These are phyloP conservation scores for Solanum hybrid DNA, from an alignment of 305 asterid genomes.

Conservation along the genomic window DNA sequence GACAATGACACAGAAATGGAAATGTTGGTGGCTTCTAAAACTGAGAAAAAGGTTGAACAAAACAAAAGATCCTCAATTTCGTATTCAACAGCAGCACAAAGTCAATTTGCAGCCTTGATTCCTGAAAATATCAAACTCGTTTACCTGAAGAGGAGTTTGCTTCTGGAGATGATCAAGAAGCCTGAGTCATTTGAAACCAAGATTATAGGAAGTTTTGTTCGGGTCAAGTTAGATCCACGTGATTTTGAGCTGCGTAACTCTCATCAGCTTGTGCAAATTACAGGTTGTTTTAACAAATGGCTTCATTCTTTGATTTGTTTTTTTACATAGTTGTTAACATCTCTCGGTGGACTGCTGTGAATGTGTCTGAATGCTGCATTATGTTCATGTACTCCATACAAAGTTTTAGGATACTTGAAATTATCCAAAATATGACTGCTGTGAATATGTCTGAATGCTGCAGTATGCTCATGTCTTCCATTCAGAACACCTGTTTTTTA, in stretches of 20 bases:
- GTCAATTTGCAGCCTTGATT: slow-evolving; percentile 44
- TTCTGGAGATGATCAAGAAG: slow-evolving; percentile 40
- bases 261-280: slow-evolving; percentile 64
- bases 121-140: neutral
- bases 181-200: slow-evolving; percentile 58
- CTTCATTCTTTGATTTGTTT: neutral
- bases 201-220: slow-evolving; percentile 61
- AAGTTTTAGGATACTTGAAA: neutral
- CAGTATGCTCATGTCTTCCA: neutral
- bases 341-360: neutral
- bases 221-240: slow-evolving; percentile 44
- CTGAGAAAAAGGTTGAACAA: slow-evolving; percentile 12
- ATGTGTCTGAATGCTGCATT: neutral
- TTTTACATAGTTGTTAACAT: neutral
- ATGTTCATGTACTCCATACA: neutral
- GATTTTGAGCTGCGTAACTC: slow-evolving; percentile 20
- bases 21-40: slow-evolving; percentile 12
- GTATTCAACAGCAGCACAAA: slow-evolving; percentile 9
- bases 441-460: neutral
- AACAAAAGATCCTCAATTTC: neutral
- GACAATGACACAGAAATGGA: slow-evolving; percentile 12
- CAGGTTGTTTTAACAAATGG: slow-evolving; percentile 31
- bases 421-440: neutral
- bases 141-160: slow-evolving; percentile 26
- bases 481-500: neutral